A percentile compares a stretch with the other conserved stretches of the same genome.
Conservation (phyloP, 345 rosid species). For the Psidium guajava region DNA sequence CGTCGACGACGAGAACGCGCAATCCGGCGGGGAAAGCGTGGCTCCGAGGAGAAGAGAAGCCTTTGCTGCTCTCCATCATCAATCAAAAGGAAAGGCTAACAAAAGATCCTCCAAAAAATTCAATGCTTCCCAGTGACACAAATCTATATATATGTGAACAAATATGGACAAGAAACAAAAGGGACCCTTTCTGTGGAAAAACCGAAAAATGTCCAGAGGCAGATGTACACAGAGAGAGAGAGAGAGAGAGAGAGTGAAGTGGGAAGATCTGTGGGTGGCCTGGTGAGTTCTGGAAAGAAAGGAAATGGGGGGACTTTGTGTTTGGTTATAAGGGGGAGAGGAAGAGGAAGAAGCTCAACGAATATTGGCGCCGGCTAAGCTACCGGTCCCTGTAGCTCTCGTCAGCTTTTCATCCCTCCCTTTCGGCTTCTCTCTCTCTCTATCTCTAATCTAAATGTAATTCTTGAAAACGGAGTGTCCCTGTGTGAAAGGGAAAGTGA, state of each 20-base stretch:
- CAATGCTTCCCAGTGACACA: not conserved
- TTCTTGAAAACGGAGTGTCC: not conserved
- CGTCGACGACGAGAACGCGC: slow-evolving; percentile 94
- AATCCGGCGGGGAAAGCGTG: slow-evolving; percentile 72
- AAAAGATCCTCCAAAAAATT: not conserved
- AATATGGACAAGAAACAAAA: not conserved
- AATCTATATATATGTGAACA: not conserved
- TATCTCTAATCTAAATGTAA: not conserved
- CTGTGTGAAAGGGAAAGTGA: not conserved
- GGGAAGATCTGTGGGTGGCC: not conserved
- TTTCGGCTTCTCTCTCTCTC: not conserved
- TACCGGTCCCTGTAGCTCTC: slow-evolving; percentile 30
- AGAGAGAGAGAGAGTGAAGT: not conserved
- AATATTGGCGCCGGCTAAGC: slow-evolving; percentile 55
- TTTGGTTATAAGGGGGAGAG: slow-evolving; percentile 13
- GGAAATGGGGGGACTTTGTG: slow-evolving; percentile 6
- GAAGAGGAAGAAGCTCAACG: slow-evolving; percentile 5
- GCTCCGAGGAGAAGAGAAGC: slow-evolving; percentile 55
- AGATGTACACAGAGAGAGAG: not conserved
- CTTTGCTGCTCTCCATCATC: slow-evolving; percentile 38
- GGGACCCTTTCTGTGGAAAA: not conserved
- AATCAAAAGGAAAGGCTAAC: not conserved
- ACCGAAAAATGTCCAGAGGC: not conserved
- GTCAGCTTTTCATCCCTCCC: slow-evolving; percentile 11
- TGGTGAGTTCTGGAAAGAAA: slow-evolving; percentile 8